phyloP scores from a whole-genome alignment of 345 rosid species.

The Citrus maxima region DNA sequence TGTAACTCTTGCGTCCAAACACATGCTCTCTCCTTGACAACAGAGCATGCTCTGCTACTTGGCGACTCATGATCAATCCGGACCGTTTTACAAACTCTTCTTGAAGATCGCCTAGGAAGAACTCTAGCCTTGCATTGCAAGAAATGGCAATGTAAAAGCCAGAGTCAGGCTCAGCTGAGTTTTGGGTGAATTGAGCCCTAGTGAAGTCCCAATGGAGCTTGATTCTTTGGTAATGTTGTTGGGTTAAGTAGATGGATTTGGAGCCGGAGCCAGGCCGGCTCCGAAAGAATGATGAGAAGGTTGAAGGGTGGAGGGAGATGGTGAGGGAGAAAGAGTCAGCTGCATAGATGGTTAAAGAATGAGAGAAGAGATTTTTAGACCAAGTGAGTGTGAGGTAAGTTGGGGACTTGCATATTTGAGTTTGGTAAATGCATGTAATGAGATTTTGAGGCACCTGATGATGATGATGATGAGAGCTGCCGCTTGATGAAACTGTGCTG shows the following conservation, averaged over 20 bases:
- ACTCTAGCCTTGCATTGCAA: constrained; percentile 37
- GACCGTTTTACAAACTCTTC: constrained; percentile 31
- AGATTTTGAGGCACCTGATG: constrained; percentile 43
- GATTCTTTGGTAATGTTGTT: constrained; percentile 38
- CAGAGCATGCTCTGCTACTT: constrained; percentile 24
- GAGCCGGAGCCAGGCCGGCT: constrained; percentile 55
- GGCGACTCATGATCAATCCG: constrained; percentile 25
- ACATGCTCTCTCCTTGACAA: constrained; percentile 51
- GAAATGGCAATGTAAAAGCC: constrained; percentile 45
- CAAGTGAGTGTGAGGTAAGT: constrained; percentile 44
- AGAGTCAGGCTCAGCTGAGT: constrained; percentile 54
- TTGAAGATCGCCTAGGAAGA: constrained; percentile 47
- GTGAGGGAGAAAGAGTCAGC: constrained; percentile 47
- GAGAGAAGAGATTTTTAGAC: constrained; percentile 47
- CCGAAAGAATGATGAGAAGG: constrained; percentile 48
- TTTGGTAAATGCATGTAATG: constrained; percentile 43
- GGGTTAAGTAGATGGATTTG: constrained; percentile 41
- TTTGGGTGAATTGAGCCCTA: constrained; percentile 32
- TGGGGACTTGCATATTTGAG: constrained; percentile 40
- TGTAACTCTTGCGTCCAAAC: constrained; percentile 40
- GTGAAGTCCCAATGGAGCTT: constrained; percentile 63
- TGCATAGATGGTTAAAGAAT: constrained; percentile 44
- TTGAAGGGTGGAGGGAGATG: constrained; percentile 37
- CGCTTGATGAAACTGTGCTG: constrained; percentile 24
- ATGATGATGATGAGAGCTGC: constrained; percentile 1